Conservation (phyloP, 2,329 filamentous ascomycete genomes). For the Chaetomiaceae sp. region DNA sequence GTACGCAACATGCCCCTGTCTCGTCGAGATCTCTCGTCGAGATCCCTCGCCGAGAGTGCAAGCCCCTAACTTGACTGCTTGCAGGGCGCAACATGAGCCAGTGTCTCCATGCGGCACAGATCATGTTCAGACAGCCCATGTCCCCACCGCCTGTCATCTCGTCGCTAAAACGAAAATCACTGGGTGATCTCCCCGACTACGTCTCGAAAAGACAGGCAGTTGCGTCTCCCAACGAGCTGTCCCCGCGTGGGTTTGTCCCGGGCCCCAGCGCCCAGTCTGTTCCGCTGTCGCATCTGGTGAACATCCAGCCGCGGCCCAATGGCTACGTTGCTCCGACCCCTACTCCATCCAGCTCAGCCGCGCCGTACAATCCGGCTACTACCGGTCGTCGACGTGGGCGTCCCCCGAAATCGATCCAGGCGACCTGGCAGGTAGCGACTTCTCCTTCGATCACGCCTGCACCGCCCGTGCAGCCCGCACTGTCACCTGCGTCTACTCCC, state of each 20-base stretch:
- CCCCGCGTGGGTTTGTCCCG: slow-evolving; percentile 15
- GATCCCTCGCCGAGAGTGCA: too few species aligned
- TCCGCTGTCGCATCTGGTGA: slow-evolving; percentile 19
- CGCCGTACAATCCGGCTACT: slow-evolving; percentile 20
- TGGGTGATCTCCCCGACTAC: slow-evolving; percentile 30
- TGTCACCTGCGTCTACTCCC: slow-evolving; percentile 5
- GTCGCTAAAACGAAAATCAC: slow-evolving; percentile 31
- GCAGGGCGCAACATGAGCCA: slow-evolving; percentile 35
- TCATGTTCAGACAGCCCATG: slow-evolving; percentile 29
- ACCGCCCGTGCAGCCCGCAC: slow-evolving; percentile 19
- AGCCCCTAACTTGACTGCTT: slow-evolving; percentile 15
- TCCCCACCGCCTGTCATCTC: slow-evolving; percentile 26
- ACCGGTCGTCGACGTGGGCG: slow-evolving; percentile 31
- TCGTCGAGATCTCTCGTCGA: neutral
- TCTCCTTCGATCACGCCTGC: slow-evolving; percentile 16
- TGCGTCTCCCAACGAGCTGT: slow-evolving; percentile 22
- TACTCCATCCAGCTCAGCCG: slow-evolving; percentile 17
- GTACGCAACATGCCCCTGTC: slow-evolving; percentile 20
- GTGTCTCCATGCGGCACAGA: slow-evolving; percentile 30
- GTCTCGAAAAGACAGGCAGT: slow-evolving; percentile 30
- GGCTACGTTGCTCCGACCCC: slow-evolving; percentile 19
- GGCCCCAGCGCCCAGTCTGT: slow-evolving; percentile 13
- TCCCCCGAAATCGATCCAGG: slow-evolving; percentile 31
- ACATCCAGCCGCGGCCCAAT: slow-evolving; percentile 33
- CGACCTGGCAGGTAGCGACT: slow-evolving; percentile 20